Base-by-base conservation (phyloP, 2,329 filamentous ascomycete genomes). In the Amauroascus verrucosus region DNA sequence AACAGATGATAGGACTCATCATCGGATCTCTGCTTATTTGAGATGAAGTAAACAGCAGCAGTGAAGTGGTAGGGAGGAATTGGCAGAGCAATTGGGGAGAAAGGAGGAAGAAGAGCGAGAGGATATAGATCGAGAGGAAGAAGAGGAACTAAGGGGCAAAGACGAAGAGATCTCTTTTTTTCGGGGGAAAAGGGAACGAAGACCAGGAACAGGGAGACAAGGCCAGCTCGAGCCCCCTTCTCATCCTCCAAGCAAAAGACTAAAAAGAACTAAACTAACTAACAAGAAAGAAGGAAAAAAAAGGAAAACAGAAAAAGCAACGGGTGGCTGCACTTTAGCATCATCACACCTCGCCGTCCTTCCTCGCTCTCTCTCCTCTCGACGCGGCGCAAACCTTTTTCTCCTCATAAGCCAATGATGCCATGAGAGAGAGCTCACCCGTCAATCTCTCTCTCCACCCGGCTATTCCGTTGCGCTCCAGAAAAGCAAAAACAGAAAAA, bases 21-120 rank as follows among this genome's bases (percentile, higher is more conserved):
- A 53, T 52, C 38, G 43, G 52, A n/a, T 33, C 47, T 51, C 54
- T 50, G 40, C 51, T 43, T 30, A 26, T 47, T n/a, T 37, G 37
- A 41, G 51, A 55, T 49, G 51, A 55, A 49, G 49, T n/a, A n/a
- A 55, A 41, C 48, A 55, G 53, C 46, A 55, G 58, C 56, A 53
- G 53, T 45, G 53, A 53, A 48, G 56, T 55, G 56, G 59, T 43
- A n/a, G n/a, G n/a, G n/a, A n/a, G 45, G 37, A 48, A 41, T 26
- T 26, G 45, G 35, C 37, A 47, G 32, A 48, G 16, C 14, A 37
- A 47, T 2, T 20, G 22, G 28, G 8, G 14, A 14, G 38, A 50
- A 13, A 6, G 40, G 43, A 45, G 13, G 53, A 3, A 37, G 14
- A 33, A 20, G 28, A 33, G 30, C n/a, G 18, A 35, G 35, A 49